Base-by-base conservation (phyloP, 306 rosid genomes). In the Betula pendula region DNA sequence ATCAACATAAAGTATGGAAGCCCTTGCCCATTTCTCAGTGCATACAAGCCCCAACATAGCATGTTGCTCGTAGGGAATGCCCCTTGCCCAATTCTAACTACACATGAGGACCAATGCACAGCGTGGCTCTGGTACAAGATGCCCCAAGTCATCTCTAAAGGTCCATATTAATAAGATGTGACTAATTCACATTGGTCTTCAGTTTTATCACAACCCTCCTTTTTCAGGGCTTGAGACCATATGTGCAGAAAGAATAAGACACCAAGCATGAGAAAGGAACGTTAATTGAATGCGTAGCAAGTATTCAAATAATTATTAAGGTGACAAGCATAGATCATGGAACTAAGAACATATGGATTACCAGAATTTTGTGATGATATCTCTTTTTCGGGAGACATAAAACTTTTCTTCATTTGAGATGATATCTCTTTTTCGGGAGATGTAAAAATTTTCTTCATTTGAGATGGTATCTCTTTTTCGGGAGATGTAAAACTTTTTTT, bases 321-420 rank as follows among this genome's bases (percentile, higher is more conserved):
- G 53, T 63, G 67, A 47, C 13, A 44, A 65, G 58, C 44, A 71
- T 53, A 60, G 29, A 72, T 20, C 29, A 69, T 43, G 1, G n/a
- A 47, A 20, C 33, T 60, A 50, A 50, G 27, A 77, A 68, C 14
- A 27, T 72, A 72, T 42, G 42, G 45, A 40, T 17, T 81, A 89
- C 96, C 83, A 9, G 77, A 48, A 3, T 6, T 38, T 79, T 67
- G 40, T 44, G 29, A 6, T n/a, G n/a, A n/a, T n/a, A n/a, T n/a
- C n/a, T n/a, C n/a, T n/a, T n/a, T n/a, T n/a, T n/a, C n/a, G n/a
- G n/a, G n/a, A n/a, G n/a, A n/a, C n/a, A n/a, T n/a, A n/a, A n/a
- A n/a, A n/a, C n/a, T n/a, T n/a, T n/a, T n/a, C n/a, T n/a, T n/a
- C n/a, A n/a, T n/a, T n/a, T n/a, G n/a, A n/a, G n/a, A n/a, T n/a